These are phyloP conservation scores for Scytalidium sp. DNA, from an alignment of 2,329 filamentous ascomycete genomes.

Conservation along the genomic window DNA sequence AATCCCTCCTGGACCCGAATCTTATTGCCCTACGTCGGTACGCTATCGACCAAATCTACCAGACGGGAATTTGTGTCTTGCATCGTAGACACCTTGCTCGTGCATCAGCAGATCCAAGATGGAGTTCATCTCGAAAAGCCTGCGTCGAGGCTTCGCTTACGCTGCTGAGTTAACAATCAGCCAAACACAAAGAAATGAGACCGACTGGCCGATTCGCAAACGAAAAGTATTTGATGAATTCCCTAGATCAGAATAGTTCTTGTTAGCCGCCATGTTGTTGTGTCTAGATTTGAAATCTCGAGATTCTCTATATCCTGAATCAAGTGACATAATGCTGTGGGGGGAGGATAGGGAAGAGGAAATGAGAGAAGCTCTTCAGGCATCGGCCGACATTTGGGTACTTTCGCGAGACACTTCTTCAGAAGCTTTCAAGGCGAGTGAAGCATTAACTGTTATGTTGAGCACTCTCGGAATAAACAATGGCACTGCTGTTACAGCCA, in stretches of 20 bases:
- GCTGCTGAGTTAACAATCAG: slow-evolving; percentile 45
- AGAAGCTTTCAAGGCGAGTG: slow-evolving; percentile 14
- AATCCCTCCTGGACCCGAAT: slow-evolving; percentile 45
- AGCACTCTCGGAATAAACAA: slow-evolving; percentile 5
- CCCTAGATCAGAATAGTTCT: slow-evolving; percentile 55
- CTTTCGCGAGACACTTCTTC: background rate
- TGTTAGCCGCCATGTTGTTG: slow-evolving; percentile 59
- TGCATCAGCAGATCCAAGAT: slow-evolving; percentile 37
- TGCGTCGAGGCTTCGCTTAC: slow-evolving; percentile 48
- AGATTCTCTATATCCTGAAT: slow-evolving; percentile 3
- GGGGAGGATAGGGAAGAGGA: background rate
- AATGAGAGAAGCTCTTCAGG: slow-evolving; percentile 13
- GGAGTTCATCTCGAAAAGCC: slow-evolving; percentile 49
- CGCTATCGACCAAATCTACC: slow-evolving; percentile 48
- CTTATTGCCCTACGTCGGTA: slow-evolving; percentile 53
- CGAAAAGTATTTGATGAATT: slow-evolving; percentile 55
- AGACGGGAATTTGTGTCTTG: slow-evolving; percentile 53
- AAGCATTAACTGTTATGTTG: slow-evolving; percentile 15
- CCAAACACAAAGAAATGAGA: slow-evolving; percentile 44
- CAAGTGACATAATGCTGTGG: slow-evolving; percentile 1
- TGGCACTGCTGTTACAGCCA: background rate
- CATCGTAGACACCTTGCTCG: slow-evolving; percentile 52
- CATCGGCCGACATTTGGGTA: slow-evolving; percentile 15
- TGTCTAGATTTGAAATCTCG: slow-evolving; percentile 37
- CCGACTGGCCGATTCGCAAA: slow-evolving; percentile 51